Conservation (phyloP, 2,329 filamentous ascomycete genomes). For the Colletotrichum sp. region DNA sequence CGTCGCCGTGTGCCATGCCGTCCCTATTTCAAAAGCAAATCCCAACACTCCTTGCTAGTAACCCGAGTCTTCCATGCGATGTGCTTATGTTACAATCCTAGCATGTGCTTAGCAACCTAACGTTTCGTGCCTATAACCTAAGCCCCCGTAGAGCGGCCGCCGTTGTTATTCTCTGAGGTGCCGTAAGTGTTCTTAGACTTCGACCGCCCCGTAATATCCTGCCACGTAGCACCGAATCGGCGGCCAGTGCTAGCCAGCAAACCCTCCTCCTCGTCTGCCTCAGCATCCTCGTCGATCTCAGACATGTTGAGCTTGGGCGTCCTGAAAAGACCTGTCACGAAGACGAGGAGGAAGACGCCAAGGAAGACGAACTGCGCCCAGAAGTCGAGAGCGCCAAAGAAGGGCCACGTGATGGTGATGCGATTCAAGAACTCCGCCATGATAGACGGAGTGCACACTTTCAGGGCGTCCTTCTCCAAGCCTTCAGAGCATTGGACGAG, state of each 20-base stretch:
- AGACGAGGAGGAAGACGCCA: conserved; percentile 80
- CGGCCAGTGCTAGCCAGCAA: conserved; percentile 83
- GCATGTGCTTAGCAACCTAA: background rate
- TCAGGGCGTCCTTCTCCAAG: conserved; percentile 71
- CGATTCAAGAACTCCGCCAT: conserved; percentile 94
- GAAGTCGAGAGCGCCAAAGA: conserved; percentile 91
- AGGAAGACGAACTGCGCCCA: conserved; percentile 97
- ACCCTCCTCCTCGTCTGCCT: conserved; percentile 92
- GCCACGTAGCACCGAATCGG: conserved; percentile 85
- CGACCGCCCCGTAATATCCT: conserved; percentile 74
- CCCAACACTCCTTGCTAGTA: background rate
- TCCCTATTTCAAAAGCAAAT: background rate
- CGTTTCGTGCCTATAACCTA: background rate
- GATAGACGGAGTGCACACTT: conserved; percentile 89
- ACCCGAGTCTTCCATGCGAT: background rate
- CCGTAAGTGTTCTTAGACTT: conserved; percentile 22
- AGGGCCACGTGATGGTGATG: conserved; percentile 90
- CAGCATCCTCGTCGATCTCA: conserved; percentile 85
- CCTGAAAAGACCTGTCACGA: conserved; percentile 79
- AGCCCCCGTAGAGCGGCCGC: background rate
- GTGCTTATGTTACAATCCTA: background rate
- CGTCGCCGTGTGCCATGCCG: background rate
- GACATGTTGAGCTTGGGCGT: conserved; percentile 78
- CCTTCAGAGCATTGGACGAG: conserved; percentile 84
- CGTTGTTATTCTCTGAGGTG: conserved; percentile 1